Evolutionary conservation across 345 rosid genomes (phyloP), one percentile per base, ranked within the genome.

Genomic region (Iberis pinnata): DNA sequence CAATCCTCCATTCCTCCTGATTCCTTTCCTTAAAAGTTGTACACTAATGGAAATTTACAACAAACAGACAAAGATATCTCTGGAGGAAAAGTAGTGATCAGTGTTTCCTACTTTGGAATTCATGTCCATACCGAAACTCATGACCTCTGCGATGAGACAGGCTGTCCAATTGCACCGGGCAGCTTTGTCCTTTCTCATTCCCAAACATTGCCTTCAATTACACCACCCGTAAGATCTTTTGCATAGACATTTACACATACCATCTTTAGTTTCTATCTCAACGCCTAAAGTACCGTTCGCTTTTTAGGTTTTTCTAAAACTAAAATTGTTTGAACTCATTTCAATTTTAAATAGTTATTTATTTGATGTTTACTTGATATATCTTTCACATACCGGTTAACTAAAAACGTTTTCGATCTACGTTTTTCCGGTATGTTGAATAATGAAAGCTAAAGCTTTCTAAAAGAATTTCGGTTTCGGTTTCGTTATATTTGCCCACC

Each of bases 121-220:
- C 84, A 16, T 46, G 71, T 85, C 45, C 87, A 70, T 67, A 42
- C 61, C 6, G 87, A 85, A 67, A 66, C 72, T 26, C 83, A 50
- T 39, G 78, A 80, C 41, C 75, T 82, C 54, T 82, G 95, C 18
- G 73, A 82, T 5, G 78, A 78, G 72, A 67, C 71, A 1, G 42
- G 74, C 3, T 82, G 95, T 53, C 89, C 87, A 0, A 14, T 85
- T 15, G 24, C 74, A 12, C 54, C 56, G 4, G 85, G 89, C 52
- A 45, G 43, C 69, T 85, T 85, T 62, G 59, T 72, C 49, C 95
- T 85, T 69, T 70, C 86, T 47, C 84, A 82, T 64, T 69, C 76
- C 31, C 81, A 85, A 61, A 75, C 73, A 36, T 50, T 82, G 35
- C 87, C 95, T 11, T 41, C 29, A 13, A 59, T 74, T 43, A 65